Evolutionary conservation across 2,329 filamentous ascomycete species (phyloP).

Genomic region (Nemania sp.): DNA sequence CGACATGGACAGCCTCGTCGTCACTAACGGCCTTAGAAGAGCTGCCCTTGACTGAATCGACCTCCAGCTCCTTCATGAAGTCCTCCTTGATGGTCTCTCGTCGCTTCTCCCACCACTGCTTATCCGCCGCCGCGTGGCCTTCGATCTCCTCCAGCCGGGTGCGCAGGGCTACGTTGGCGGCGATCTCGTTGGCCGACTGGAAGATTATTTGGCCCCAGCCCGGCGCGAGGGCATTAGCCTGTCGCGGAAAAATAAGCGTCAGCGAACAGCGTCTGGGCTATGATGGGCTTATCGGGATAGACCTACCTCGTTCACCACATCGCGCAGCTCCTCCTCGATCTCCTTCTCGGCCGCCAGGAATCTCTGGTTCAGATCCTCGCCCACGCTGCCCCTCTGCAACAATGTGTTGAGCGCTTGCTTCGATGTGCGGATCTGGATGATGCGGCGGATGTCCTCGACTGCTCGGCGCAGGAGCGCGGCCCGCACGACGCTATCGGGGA

Average conservation of each 20-base stretch:
- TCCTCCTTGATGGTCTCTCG: constrained; percentile 72
- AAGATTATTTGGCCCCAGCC: constrained; percentile 96
- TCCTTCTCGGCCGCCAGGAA: constrained; percentile 94
- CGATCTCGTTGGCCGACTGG: constrained; percentile 96
- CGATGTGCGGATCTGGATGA: constrained; percentile 84
- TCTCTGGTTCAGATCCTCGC: constrained; percentile 93
- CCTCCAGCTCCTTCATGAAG: constrained; percentile 85
- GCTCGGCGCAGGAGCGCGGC: constrained; percentile 88
- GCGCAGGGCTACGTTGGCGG: constrained; percentile 79
- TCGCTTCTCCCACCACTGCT: constrained; percentile 91
- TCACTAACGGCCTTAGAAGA: constrained; percentile 56
- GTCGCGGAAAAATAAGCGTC: constrained; percentile 7
- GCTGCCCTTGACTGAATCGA: constrained; percentile 46
- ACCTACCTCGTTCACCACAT: constrained; percentile 87
- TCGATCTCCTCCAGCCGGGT: constrained; percentile 78
- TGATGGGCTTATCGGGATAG: not conserved
- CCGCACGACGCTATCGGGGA: constrained; percentile 85
- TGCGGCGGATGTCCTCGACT: constrained; percentile 88
- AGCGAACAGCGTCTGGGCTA: not conserved
- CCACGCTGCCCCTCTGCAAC: constrained; percentile 87
- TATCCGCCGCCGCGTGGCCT: constrained; percentile 71
- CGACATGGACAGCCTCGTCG: constrained; percentile 79
- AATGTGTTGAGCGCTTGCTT: constrained; percentile 86
- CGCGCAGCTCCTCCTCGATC: constrained; percentile 92
- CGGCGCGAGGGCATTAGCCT: constrained; percentile 89